Percentiles rank a stretch among this genome's conserved stretches.
These are phyloP conservation scores for Carex cristatella DNA, from an alignment of 176 grass and related monocot species.

Conservation along the genomic window DNA sequence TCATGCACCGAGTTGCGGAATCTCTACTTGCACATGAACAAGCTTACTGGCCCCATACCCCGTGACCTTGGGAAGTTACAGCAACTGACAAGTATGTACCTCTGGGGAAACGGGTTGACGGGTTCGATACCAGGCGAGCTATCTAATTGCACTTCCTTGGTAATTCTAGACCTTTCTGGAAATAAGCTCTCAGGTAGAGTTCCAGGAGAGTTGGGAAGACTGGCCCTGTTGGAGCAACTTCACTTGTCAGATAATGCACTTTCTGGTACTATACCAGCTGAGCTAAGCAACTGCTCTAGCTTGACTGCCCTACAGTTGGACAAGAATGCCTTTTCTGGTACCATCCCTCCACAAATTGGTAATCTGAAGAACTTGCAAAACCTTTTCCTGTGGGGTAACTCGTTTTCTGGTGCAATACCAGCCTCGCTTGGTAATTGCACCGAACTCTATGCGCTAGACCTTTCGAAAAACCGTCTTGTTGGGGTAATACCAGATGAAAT, in stretches of 20 bases:
- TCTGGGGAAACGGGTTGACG: slow-evolving; percentile 69
- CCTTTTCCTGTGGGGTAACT: slow-evolving; percentile 82
- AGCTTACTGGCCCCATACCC: slow-evolving; percentile 59
- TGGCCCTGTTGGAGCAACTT: slow-evolving; percentile 61
- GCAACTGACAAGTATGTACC: slow-evolving; percentile 78
- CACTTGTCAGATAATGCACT: slow-evolving; percentile 82
- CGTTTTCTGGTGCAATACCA: slow-evolving; percentile 48
- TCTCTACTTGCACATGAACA: slow-evolving; percentile 87
- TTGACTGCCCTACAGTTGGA: slow-evolving; percentile 74
- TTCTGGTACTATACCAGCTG: slow-evolving; percentile 41
- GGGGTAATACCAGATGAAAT: slow-evolving; percentile 71
- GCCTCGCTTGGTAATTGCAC: slow-evolving; percentile 56
- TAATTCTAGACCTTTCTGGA: slow-evolving; percentile 68
- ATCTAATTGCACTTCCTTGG: slow-evolving; percentile 59
- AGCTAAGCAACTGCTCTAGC: slow-evolving; percentile 71
- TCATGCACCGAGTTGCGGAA: slow-evolving; percentile 71
- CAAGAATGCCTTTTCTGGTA: slow-evolving; percentile 56
- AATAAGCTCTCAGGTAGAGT: slow-evolving; percentile 65
- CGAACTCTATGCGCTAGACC: slow-evolving; percentile 72
- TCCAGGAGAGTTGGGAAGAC: slow-evolving; percentile 45
- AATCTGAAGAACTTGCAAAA: slow-evolving; percentile 59
- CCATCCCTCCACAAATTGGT: slow-evolving; percentile 51
- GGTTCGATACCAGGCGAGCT: slow-evolving; percentile 60
- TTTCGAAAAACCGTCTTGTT: slow-evolving; percentile 65
- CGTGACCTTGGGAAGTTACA: slow-evolving; percentile 61